These are phyloP conservation scores for Lactuca saligna DNA, from an alignment of 129 eudicot genomes.

Conservation along the genomic window DNA sequence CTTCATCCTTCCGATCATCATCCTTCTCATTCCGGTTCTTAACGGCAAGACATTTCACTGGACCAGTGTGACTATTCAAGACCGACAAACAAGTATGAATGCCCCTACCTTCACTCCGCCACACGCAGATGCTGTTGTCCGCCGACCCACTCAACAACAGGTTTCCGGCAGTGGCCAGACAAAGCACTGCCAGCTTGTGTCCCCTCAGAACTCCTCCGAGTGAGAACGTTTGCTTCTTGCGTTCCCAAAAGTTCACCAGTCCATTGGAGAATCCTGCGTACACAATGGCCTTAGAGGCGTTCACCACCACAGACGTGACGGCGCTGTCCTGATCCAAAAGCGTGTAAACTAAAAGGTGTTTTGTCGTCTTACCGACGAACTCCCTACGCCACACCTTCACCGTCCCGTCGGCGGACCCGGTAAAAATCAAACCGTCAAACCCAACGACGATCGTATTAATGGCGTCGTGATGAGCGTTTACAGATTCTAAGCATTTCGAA, in stretches of 20 bases:
- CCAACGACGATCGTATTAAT: slow-evolving; percentile 53
- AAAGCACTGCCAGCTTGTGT: slow-evolving; percentile 75
- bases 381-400: slow-evolving; percentile 93
- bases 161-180: slow-evolving; percentile 56
- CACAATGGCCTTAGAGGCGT: slow-evolving; percentile 24
- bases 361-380: slow-evolving; percentile 39
- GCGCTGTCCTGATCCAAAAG: slow-evolving; percentile 63
- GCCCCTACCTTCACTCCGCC: slow-evolving; percentile 62
- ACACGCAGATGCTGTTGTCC: slow-evolving; percentile 74
- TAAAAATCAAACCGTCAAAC: slow-evolving; percentile 65
- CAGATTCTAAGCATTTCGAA: slow-evolving; percentile 75
- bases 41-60: slow-evolving; percentile 74
- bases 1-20: slow-evolving; percentile 16
- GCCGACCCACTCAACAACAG: slow-evolving; percentile 84
- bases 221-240: slow-evolving; percentile 41
- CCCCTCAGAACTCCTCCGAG: slow-evolving; percentile 75
- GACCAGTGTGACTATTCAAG: slow-evolving; percentile 67
- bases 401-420: slow-evolving; percentile 90
- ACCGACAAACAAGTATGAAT: slow-evolving; percentile 64
- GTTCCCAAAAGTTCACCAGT: slow-evolving; percentile 63
- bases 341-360: slow-evolving; percentile 47
- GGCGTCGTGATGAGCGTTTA: slow-evolving; percentile 80
- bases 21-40: slow-evolving; percentile 25
- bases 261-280: slow-evolving; percentile 74
- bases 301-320: slow-evolving; percentile 59